Base-by-base conservation (phyloP, 805 yeast species). In the Maudiozyma barnettii region DNA sequence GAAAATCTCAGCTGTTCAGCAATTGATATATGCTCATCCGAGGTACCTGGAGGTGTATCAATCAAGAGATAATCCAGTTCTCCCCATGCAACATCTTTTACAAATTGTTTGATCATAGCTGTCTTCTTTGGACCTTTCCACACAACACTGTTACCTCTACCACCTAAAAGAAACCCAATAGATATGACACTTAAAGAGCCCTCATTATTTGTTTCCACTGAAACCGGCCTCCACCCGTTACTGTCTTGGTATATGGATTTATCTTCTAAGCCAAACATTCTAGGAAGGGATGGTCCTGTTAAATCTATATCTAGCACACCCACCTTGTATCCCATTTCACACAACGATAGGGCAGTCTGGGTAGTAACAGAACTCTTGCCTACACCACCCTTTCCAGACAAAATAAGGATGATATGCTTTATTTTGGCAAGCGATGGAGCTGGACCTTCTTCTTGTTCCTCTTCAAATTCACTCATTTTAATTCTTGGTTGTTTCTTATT, bases 101-200 rank as follows among this genome's bases (percentile, higher is more conserved):
- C 71, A 61, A 93, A 91, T 67, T 93, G 99, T 51, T 90, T 77
- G 35, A 93, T 85, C 98, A 93, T 93, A 13, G 97, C 96, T 0
- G 97, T 90, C 62, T 95, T 93, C 66, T 91, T 89, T 2, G 99
- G 99, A 0, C 99, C 99, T 60, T 98, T 74, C 99, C 99, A 93
- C 9, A 93, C 97, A 16, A 93, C 93, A 22, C 95, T 81, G 57
- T 84, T 86, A 23, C 95, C 95, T 51, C 98, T 67, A 59, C 87
- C 82, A 22, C 83, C 81, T 6, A 93, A 67, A 45, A 93, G 66
- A 61, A 93, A 93, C 6, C 98, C 99, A 13, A 93, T 65, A 3
- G 95, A 86, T 84, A 91, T 88, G 41, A 90, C 75, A 23, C 78
- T 74, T 12, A 91, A 66, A 59, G 77, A 59, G 49, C 74, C 65